Conservation (phyloP, 202 grass and related monocot species). For the Setaria viridis region DNA sequence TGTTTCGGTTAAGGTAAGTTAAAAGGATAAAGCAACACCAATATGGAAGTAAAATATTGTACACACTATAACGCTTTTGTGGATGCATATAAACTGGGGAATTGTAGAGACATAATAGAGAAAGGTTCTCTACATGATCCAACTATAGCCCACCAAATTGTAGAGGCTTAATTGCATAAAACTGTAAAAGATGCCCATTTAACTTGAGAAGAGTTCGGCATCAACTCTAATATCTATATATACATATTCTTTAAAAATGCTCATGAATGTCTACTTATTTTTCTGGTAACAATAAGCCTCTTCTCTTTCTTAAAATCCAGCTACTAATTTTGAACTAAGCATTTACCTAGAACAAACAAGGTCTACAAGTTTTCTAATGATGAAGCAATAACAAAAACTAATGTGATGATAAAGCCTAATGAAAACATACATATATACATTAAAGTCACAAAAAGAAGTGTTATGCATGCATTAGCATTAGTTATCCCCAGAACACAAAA, state of each 20-base stretch:
- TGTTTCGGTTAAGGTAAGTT: not conserved
- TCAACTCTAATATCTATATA: not conserved
- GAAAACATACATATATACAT: no score
- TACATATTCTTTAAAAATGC: not conserved
- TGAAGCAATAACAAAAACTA: not conserved
- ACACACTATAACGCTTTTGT: not conserved
- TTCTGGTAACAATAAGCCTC: not conserved
- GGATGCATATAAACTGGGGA: not conserved
- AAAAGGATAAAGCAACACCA: not conserved
- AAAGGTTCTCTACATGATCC: not conserved
- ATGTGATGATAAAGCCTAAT: not conserved
- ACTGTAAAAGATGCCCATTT: not conserved
- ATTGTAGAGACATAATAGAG: not conserved
- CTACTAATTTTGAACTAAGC: not conserved
- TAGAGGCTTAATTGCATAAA: not conserved
- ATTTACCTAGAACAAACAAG: not conserved
- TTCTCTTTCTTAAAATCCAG: constrained; percentile 10
- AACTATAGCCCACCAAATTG: not conserved
- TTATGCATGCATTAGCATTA: not conserved
- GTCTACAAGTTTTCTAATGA: not conserved
- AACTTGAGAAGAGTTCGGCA: not conserved
- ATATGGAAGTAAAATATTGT: not conserved
- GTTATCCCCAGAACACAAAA: not conserved
- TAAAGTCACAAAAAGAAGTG: not conserved
- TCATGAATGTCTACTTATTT: not conserved